Conservation (phyloP, 164 flowering plant species). For the Vitis cinerea region DNA sequence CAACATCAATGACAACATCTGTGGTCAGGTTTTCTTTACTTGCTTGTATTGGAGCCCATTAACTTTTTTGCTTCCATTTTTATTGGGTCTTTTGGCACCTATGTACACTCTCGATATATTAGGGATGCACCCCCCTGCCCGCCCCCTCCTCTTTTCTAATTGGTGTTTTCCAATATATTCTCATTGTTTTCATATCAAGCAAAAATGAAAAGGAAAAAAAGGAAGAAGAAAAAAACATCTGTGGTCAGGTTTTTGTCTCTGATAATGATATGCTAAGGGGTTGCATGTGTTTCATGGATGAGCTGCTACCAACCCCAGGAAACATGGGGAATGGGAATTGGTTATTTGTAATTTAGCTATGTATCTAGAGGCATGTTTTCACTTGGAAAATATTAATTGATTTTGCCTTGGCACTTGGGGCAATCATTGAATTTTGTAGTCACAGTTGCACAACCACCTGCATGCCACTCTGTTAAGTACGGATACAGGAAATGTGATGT, state of each 20-base stretch:
- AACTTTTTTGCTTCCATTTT: too few relatives aligned
- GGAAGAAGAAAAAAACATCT: not conserved
- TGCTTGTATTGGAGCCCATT: too few relatives aligned
- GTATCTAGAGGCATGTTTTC: not conserved
- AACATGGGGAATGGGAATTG: not conserved
- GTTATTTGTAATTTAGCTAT: not conserved
- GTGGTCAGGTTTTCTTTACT: too few relatives aligned
- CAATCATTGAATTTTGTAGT: too few relatives aligned
- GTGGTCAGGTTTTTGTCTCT: not conserved
- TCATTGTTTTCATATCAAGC: not conserved
- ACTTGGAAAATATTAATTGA: not conserved
- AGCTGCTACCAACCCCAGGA: not conserved
- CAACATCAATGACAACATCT: too few relatives aligned
- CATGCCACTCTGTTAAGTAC: not conserved
- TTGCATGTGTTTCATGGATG: not conserved
- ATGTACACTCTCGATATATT: too few relatives aligned
- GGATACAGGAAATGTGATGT: not conserved
- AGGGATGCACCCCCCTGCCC: too few relatives aligned
- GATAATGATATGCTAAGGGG: not conserved
- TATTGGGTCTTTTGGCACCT: too few relatives aligned
- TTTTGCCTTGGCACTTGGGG: not conserved
- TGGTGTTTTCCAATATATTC: not conserved
- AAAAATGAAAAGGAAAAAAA: too few relatives aligned
- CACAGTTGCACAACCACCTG: too few relatives aligned
- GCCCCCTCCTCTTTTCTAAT: not conserved